Evolutionary conservation across 176 grass and related monocot genomes (phyloP).

Genomic region (Oryza rufipogon): DNA sequence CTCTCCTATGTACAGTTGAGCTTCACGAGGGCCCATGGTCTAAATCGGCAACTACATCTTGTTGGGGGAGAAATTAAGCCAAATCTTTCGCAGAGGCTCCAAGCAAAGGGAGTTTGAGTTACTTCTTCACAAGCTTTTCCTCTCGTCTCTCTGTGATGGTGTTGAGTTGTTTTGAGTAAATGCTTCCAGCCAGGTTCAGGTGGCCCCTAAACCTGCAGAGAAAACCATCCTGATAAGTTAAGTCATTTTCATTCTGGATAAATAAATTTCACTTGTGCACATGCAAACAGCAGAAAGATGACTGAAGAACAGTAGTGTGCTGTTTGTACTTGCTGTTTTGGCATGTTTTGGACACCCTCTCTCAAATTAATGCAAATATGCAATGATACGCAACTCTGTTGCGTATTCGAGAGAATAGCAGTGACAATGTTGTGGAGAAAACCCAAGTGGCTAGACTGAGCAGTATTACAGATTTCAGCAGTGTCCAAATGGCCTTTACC

Average conservation of each 20-base stretch:
- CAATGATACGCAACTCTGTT: too few relatives aligned
- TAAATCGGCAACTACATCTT: slow-evolving; percentile 29
- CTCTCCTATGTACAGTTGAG: slow-evolving; percentile 58
- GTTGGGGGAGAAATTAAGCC: not conserved
- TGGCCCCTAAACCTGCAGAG: slow-evolving; percentile 46
- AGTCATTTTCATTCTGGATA: not conserved
- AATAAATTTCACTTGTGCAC: slow-evolving; percentile 2
- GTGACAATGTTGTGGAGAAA: not conserved
- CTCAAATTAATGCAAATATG: too few relatives aligned
- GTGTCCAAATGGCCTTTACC: not conserved
- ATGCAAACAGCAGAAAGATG: not conserved
- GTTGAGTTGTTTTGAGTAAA: not conserved
- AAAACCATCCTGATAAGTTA: not conserved
- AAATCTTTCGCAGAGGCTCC: slow-evolving; percentile 2
- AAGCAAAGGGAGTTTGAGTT: slow-evolving; percentile 6
- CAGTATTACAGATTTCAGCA: not conserved
- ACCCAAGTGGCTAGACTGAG: not conserved
- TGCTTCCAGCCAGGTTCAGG: slow-evolving; percentile 27
- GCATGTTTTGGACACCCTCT: too few relatives aligned
- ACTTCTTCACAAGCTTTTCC: slow-evolving; percentile 39
- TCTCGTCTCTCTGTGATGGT: not conserved
- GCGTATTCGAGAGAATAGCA: not conserved
- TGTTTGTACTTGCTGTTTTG: too few relatives aligned
- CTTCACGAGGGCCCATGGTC: slow-evolving; percentile 30
- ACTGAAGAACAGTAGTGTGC: not conserved